A percentile compares a stretch with the other conserved stretches of the same genome.
Conservation (phyloP, 805 yeast species). For the Candida silvicultrix region DNA sequence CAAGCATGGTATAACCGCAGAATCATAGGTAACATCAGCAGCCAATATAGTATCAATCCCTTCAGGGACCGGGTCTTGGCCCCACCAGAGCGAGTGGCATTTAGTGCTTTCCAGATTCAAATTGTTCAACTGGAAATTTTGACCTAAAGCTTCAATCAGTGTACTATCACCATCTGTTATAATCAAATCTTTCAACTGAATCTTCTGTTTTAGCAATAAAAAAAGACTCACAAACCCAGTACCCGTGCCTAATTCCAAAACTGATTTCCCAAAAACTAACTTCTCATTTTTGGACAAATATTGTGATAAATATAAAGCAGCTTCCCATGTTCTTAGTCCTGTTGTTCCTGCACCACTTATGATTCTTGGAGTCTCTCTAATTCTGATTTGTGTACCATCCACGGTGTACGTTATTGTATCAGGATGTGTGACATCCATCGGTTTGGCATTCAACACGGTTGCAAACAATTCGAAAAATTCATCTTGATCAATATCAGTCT, state of each 20-base stretch:
- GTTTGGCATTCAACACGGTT: constrained; percentile 18
- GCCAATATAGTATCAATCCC: constrained; percentile 54
- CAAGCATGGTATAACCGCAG: constrained; percentile 48
- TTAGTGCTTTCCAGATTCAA: constrained; percentile 10
- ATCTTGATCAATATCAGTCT: constrained; percentile 31
- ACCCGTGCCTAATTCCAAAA: constrained; percentile 83
- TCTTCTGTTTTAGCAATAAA: constrained; percentile 5
- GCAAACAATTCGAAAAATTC: constrained; percentile 29
- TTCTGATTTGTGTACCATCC: constrained; percentile 19
- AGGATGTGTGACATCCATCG: constrained; percentile 19
- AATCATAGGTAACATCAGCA: constrained; percentile 87
- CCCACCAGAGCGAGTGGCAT: constrained; percentile 55
- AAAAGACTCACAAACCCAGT: constrained; percentile 72
- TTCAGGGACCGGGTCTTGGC: constrained; percentile 34
- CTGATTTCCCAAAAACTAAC: constrained; percentile 17
- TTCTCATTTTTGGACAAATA: not conserved
- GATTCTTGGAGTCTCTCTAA: constrained; percentile 56
- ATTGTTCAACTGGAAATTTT: constrained; percentile 41
- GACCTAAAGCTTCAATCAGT: constrained; percentile 40
- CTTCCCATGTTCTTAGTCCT: constrained; percentile 93
- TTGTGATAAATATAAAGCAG: constrained; percentile 56
- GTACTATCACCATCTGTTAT: constrained; percentile 67
- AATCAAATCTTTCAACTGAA: constrained; percentile 24
- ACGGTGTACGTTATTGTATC: constrained; percentile 29
- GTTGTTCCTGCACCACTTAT: constrained; percentile 79